Evolutionary conservation across 2,329 filamentous ascomycete species (phyloP).

Genomic region (Xylariales sp.): DNA sequence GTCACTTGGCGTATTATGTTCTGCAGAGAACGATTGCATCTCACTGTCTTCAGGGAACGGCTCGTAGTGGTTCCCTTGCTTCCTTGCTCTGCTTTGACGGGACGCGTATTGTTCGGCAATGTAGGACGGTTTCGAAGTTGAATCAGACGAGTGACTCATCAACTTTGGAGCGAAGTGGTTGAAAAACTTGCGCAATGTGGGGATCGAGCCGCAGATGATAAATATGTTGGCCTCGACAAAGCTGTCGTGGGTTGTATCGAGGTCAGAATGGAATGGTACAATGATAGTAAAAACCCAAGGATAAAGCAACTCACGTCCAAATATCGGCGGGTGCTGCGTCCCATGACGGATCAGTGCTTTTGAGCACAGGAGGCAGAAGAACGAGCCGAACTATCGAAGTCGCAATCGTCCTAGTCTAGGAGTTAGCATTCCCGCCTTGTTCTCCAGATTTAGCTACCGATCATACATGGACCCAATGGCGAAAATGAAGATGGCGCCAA

Average conservation of each 20-base stretch:
- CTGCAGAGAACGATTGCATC: not conserved
- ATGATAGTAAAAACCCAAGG: not conserved
- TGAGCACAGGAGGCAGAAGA: constrained; percentile 10
- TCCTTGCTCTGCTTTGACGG: not conserved
- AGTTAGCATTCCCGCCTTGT: too few relatives aligned
- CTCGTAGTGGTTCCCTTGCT: not conserved
- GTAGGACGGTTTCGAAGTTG: not conserved
- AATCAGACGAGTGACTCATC: constrained; percentile 13
- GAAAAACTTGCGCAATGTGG: constrained; percentile 32
- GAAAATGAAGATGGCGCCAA: constrained; percentile 36
- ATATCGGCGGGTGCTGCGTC: constrained; percentile 12
- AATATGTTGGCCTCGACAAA: constrained; percentile 26
- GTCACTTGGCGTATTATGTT: not conserved
- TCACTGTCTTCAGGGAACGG: not conserved
- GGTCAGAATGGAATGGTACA: not conserved
- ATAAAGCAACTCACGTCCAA: constrained; percentile 14
- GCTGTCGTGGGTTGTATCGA: constrained; percentile 11
- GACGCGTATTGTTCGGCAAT: not conserved
- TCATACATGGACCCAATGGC: constrained; percentile 39
- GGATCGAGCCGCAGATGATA: constrained; percentile 28
- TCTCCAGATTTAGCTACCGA: too few relatives aligned
- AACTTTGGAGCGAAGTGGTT: constrained; percentile 26
- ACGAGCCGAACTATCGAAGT: constrained; percentile 11
- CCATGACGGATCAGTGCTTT: constrained; percentile 12
- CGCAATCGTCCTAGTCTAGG: too few relatives aligned